These are phyloP conservation scores for Stramenopiles sp. DNA, from an alignment of 352 stramenopile species.

Conservation along the genomic window DNA sequence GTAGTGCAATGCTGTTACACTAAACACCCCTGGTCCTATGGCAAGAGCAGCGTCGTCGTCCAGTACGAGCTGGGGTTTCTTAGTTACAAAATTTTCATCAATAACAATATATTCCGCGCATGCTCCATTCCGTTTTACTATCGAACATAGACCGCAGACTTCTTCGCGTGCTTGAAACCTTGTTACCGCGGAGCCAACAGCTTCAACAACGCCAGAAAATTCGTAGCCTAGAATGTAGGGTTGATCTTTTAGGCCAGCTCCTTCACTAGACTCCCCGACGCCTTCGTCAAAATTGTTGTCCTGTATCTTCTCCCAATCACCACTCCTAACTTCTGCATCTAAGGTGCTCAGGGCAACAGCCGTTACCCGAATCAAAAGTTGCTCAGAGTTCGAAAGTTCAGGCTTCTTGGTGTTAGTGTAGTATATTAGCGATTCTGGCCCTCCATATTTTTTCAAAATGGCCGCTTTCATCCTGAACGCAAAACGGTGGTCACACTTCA, in stretches of 20 bases:
- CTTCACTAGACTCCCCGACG: too few relatives aligned
- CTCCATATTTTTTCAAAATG: not conserved
- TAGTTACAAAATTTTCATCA: not conserved
- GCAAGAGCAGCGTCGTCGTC: not conserved
- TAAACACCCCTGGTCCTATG: not conserved
- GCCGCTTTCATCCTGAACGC: not conserved
- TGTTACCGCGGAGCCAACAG: not conserved
- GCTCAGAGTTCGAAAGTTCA: not conserved
- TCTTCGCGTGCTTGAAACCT: not conserved
- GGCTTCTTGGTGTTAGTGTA: not conserved
- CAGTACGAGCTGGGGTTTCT: not conserved
- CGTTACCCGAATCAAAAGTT: not conserved
- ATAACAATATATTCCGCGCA: not conserved
- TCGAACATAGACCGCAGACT: not conserved
- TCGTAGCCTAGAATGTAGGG: not conserved
- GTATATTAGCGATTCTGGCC: not conserved
- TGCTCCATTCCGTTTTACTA: not conserved
- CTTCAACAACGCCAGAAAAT: not conserved
- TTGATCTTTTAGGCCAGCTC: too few relatives aligned
- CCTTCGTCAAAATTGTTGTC: not conserved
- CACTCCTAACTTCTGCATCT: not conserved
- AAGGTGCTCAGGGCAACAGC: not conserved
- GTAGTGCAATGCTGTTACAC: not conserved
- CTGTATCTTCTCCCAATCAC: not conserved
- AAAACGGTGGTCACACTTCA: too few relatives aligned